Evolutionary conservation across 768 basidiomycete genomes (phyloP), one percentile per base, ranked within the genome.

Genomic region (Kwoniella sp.): DNA sequence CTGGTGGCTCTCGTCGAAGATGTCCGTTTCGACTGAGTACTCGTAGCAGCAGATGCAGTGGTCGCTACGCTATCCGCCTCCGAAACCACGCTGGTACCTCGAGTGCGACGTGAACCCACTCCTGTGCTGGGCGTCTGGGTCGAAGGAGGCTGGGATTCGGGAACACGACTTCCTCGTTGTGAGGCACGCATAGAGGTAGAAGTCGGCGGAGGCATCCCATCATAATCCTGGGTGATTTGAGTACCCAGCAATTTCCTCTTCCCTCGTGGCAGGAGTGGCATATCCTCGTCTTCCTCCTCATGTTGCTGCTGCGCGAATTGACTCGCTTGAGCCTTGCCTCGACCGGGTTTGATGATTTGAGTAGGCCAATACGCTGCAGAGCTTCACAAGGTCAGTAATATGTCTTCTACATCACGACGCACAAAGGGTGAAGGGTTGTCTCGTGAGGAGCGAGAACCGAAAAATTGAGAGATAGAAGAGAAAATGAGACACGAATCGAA

Each of bases 351-450:
- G 52, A 33, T n/a, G 7, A 33, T 36, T 29, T 73, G 55, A 15
- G 67, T 55, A 1, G 64, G 63, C 76, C 76, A 77, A 55, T 72
- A 77, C 1, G 72, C 75, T 77, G 21, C 48, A 51, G 30, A 46
- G 24, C 24, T 26, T 15, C 10, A 44, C 40, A 15, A 44, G 7
- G 10, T 25, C 55, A 44, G 33, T 36, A n/a, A n/a, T n/a, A n/a
- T n/a, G n/a, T n/a, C n/a, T n/a, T n/a, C n/a, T n/a, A n/a, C n/a
- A n/a, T n/a, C n/a, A n/a, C n/a, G n/a, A n/a, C n/a, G n/a, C n/a
- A n/a, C n/a, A n/a, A n/a, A n/a, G n/a, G n/a, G n/a, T n/a, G n/a
- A n/a, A n/a, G n/a, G n/a, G n/a, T n/a, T n/a, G n/a, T n/a, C n/a
- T n/a, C n/a, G n/a, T n/a, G n/a, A n/a, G n/a, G n/a, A n/a, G n/a